Evolutionary conservation across 2,329 filamentous ascomycete species (phyloP).

Genomic region (Thermoascus crustaceus): DNA sequence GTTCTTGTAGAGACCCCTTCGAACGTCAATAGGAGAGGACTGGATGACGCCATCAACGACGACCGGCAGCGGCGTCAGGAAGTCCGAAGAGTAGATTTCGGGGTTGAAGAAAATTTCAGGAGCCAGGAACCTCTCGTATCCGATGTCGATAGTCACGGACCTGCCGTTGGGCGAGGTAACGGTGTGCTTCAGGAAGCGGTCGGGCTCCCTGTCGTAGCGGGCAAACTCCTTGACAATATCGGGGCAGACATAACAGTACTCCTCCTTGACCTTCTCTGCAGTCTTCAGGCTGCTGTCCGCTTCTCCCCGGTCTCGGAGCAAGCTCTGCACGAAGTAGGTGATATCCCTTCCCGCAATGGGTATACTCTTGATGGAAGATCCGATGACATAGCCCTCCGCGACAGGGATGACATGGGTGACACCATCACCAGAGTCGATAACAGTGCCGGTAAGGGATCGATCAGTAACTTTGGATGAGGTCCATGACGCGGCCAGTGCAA

Average conservation of each 20-base stretch:
- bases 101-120: slow-evolving; percentile 99
- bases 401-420: slow-evolving; percentile 99
- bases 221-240: slow-evolving; percentile 99
- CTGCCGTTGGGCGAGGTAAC: slow-evolving; percentile 80
- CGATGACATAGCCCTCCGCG: slow-evolving; percentile 97
- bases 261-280: slow-evolving; percentile 96
- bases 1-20: slow-evolving; percentile 97
- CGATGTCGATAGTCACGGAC: slow-evolving; percentile 79
- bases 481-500: slow-evolving; percentile 95
- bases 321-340: slow-evolving; percentile 95
- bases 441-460: slow-evolving; percentile 88
- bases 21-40: slow-evolving; percentile 93
- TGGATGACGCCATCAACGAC: slow-evolving; percentile 97
- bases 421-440: slow-evolving; percentile 97
- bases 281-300: slow-evolving; percentile 95
- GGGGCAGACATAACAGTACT: slow-evolving; percentile 96
- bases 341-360: slow-evolving; percentile 97
- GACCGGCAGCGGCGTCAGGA: slow-evolving; percentile 85
- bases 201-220: slow-evolving; percentile 86
- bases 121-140: slow-evolving; percentile 94
- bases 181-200: slow-evolving; percentile 82
- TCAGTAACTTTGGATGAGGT: slow-evolving; percentile 97
- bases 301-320: slow-evolving; percentile 92
- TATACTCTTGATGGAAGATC: slow-evolving; percentile 97
- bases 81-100: slow-evolving; percentile 98